Base-by-base conservation (phyloP, 1,139 yeast species). In the Geotrichum macrosporum region DNA sequence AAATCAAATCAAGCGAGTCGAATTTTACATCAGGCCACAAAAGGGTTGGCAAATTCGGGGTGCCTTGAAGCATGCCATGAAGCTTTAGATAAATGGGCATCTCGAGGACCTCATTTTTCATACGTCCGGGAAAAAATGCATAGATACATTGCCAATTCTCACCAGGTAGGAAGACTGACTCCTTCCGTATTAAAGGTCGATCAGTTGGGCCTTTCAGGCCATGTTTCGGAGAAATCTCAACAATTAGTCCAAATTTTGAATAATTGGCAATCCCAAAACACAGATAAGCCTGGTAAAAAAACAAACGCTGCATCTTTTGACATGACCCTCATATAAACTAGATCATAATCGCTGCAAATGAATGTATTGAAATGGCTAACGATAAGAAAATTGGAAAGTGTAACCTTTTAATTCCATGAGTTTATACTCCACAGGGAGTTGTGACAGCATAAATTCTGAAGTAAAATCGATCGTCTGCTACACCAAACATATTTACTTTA, bases 21-120 rank as follows among this genome's bases (percentile, higher is more conserved):
- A 8, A 46, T 43, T n/a, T 33, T 54, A 1, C 33, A 36, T 16
- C 35, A 38, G 29, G 53, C 55, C 21, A 47, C 51, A 21, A 44
- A 48, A 33, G 53, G 52, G 3, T 44, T 49, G 35, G 54, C 54
- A 5, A 42, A 50, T 26, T 22, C 29, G 15, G 56, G 55, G 2
- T 37, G 43, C 16, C 16, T 50, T n/a, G 53, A 47, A 6, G 33
- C 22, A 4, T 37, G 41, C 16, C 9, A 37, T 12, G 56, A 53
- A 18, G 60, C 62, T 1, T 39, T 57, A 22, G 55, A 53, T 16
- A 50, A 47, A 16, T 56, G 55, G 43, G 54, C 58, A 18, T 39
- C 49, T 18, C 42, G 57, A 12, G 57, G 40, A 8, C 39, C 35
- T 10, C 51, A 42, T 9, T 48, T 50, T 29, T 52, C 41, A 2